These are phyloP conservation scores for Monosporascus sp. DNA, from an alignment of 2,329 filamentous ascomycete genomes.

Conservation along the genomic window DNA sequence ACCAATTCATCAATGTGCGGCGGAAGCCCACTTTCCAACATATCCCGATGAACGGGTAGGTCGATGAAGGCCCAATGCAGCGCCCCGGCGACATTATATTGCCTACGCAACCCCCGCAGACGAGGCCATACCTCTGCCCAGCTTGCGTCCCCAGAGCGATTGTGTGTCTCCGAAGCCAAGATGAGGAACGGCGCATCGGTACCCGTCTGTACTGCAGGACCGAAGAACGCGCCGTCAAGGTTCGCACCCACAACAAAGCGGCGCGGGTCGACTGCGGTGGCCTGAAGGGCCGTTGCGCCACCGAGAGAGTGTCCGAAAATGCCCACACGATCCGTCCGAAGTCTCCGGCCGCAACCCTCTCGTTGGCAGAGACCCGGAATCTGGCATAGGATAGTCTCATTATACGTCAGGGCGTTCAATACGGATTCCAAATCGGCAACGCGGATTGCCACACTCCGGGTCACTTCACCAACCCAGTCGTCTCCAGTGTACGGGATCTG, in stretches of 20 bases:
- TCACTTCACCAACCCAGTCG: neutral
- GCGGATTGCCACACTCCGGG: constrained; percentile 22
- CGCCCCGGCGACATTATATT: constrained; percentile 8
- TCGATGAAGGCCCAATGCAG: constrained; percentile 20
- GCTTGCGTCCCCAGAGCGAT: constrained; percentile 4
- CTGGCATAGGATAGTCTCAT: constrained; percentile 6
- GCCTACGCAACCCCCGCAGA: constrained; percentile 12
- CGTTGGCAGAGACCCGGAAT: constrained; percentile 28
- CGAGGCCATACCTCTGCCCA: constrained; percentile 9
- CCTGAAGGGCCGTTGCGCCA: constrained; percentile 29
- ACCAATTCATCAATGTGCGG: neutral
- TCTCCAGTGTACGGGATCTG: constrained; percentile 7
- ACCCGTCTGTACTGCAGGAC: constrained; percentile 5
- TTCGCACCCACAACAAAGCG: constrained; percentile 32
- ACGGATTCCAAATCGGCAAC: constrained; percentile 32
- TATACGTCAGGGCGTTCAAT: constrained; percentile 25
- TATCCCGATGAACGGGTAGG: constrained; percentile 4
- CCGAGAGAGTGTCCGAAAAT: constrained; percentile 36
- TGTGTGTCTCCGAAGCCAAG: constrained; percentile 7
- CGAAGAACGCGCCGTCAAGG: constrained; percentile 32
- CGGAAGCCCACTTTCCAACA: constrained; percentile 1
- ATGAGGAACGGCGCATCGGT: constrained; percentile 12
- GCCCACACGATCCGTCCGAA: constrained; percentile 21
- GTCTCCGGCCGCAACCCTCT: constrained; percentile 24
- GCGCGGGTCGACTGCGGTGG: constrained; percentile 15